Evolutionary conservation across 108 stramenopile genomes (phyloP).

Genomic region (Asterionellopsis glacialis): DNA sequence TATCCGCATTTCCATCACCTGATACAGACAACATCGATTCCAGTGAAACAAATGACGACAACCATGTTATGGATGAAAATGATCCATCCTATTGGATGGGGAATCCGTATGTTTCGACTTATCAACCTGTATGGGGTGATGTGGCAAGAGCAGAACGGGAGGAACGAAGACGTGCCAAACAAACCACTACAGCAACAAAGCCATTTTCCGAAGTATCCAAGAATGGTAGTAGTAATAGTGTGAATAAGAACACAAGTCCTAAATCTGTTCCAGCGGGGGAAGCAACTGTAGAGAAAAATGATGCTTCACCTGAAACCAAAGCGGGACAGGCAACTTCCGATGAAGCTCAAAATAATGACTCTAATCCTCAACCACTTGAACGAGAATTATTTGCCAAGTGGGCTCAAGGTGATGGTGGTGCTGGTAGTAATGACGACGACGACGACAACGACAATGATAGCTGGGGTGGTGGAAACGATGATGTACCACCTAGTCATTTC

Average conservation of each 20-base stretch:
- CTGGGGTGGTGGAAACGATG: too few relatives aligned
- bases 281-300: too few relatives aligned
- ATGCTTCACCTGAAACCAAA: too few relatives aligned
- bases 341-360: not conserved
- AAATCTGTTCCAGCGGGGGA: too few relatives aligned
- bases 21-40: not conserved
- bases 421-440: not conserved
- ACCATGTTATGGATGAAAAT: slow-evolving; percentile 13
- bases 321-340: not conserved
- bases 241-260: too few relatives aligned
- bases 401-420: slow-evolving; percentile 42
- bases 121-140: slow-evolving; percentile 58
- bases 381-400: slow-evolving; percentile 52
- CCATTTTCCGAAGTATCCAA: too few relatives aligned
- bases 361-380: slow-evolving; percentile 11
- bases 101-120: slow-evolving; percentile 40
- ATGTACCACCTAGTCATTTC: too few relatives aligned
- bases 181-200: too few relatives aligned
- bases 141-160: slow-evolving; percentile 21
- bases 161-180: slow-evolving; percentile 4
- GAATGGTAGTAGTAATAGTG: too few relatives aligned
- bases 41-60: slow-evolving; percentile 22
- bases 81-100: slow-evolving; percentile 20
- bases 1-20: slow-evolving; percentile 31
- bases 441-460: too few relatives aligned